These are phyloP conservation scores for Viridothelium virens DNA, from an alignment of 495 filamentous ascomycete species.

Conservation along the genomic window DNA sequence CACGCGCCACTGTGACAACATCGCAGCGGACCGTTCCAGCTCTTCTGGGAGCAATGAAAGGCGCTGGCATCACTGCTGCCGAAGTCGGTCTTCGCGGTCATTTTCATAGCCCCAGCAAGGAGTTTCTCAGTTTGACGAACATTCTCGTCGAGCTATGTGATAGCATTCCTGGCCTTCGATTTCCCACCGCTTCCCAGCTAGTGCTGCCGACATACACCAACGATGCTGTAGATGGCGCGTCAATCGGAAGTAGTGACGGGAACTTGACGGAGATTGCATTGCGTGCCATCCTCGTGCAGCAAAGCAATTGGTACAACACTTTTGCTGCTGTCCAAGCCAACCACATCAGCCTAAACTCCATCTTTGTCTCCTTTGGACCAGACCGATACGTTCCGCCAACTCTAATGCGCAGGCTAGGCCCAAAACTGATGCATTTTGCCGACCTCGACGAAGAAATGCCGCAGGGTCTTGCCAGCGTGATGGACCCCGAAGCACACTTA, in stretches of 20 bases:
- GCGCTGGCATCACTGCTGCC: background rate
- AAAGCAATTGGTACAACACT: slow-evolving; percentile 39
- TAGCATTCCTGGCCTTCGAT: slow-evolving; percentile 27
- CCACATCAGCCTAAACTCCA: slow-evolving; percentile 15
- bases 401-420: slow-evolving; percentile 14
- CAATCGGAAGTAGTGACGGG: slow-evolving; percentile 23
- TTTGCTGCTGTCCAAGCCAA: slow-evolving; percentile 23
- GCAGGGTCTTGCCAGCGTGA: slow-evolving; percentile 7
- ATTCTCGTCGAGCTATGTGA: background rate
- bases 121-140: background rate
- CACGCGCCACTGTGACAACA: background rate
- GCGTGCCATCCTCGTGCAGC: slow-evolving; percentile 38
- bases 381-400: slow-evolving; percentile 40
- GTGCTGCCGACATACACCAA: slow-evolving; percentile 23
- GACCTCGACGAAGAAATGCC: slow-evolving; percentile 16
- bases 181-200: slow-evolving; percentile 36
- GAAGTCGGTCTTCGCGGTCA: background rate
- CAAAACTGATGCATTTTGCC: slow-evolving; percentile 26
- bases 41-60: background rate
- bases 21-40: background rate
- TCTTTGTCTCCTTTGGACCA: slow-evolving; percentile 38
- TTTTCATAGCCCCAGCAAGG: background rate
- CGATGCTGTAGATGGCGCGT: slow-evolving; percentile 27
- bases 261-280: slow-evolving; percentile 34
- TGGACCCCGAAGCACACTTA: slow-evolving; percentile 8